Conservation (phyloP, 371 early-diverging fungal species). For the Chytridium lagenaria region DNA sequence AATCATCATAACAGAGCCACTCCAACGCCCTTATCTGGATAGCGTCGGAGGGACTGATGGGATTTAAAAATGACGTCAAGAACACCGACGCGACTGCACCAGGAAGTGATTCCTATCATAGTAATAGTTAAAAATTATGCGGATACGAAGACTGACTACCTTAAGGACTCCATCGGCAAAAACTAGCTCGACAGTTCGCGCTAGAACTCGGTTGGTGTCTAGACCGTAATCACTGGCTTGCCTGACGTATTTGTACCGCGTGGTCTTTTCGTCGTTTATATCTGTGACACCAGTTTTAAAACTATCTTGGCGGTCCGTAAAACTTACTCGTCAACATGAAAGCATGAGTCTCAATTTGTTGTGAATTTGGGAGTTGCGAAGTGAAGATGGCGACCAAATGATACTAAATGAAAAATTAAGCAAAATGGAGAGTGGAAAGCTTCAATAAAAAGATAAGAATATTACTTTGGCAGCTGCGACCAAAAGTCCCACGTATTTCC, state of each 20-base stretch:
- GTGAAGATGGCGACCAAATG: slow-evolving; percentile 41
- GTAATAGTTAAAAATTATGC: background rate
- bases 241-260: slow-evolving; percentile 23
- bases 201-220: slow-evolving; percentile 26
- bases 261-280: slow-evolving; percentile 25
- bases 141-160: background rate
- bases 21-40: slow-evolving; percentile 52
- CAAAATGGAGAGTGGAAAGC: background rate
- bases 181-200: slow-evolving; percentile 23
- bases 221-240: slow-evolving; percentile 37
- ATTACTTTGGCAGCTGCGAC: slow-evolving; percentile 44
- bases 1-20: slow-evolving; percentile 50
- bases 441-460: background rate
- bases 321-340: slow-evolving; percentile 41
- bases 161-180: slow-evolving; percentile 13
- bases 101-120: slow-evolving; percentile 21
- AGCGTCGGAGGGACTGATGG: slow-evolving; percentile 36
- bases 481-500: slow-evolving; percentile 47
- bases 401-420: no score
- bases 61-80: slow-evolving; percentile 35
- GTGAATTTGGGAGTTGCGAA: slow-evolving; percentile 35
- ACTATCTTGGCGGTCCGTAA: no score
- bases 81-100: slow-evolving; percentile 9
- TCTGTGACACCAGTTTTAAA: slow-evolving; percentile 16
- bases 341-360: slow-evolving; percentile 42